These are phyloP conservation scores for Colletotrichum sansevieriae DNA, from an alignment of 2,329 filamentous ascomycete genomes.

Conservation along the genomic window DNA sequence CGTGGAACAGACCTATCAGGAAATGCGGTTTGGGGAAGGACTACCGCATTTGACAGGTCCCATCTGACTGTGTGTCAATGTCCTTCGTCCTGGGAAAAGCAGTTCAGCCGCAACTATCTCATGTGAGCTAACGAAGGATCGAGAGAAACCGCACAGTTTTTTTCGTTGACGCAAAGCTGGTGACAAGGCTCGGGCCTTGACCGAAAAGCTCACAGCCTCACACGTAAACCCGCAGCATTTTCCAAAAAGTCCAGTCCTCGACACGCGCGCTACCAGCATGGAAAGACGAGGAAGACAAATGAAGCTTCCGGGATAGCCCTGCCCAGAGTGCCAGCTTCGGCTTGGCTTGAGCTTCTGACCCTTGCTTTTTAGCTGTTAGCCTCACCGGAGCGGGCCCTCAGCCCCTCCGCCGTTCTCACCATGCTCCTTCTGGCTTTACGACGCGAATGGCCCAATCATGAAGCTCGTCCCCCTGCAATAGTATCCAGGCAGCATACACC, in stretches of 20 bases:
- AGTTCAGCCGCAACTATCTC: background rate
- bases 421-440: conserved; percentile 21
- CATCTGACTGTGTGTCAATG: background rate
- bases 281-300: background rate
- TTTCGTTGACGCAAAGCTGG: too few species aligned
- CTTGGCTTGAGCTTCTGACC: background rate
- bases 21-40: conserved; percentile 1
- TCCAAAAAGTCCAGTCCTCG: too few species aligned
- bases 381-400: conserved; percentile 1
- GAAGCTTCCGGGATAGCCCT: conserved; percentile 24
- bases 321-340: background rate
- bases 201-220: background rate
- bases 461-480: background rate
- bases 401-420: conserved; percentile 9
- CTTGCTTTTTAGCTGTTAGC: conserved; percentile 4
- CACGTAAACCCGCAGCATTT: too few species aligned
- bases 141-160: background rate
- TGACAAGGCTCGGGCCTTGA: background rate
- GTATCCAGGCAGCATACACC: background rate
- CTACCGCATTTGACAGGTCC: conserved; percentile 7
- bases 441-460: background rate
- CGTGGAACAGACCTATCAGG: background rate
- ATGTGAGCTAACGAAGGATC: background rate
- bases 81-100: background rate
- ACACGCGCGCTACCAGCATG: too few species aligned